These are phyloP conservation scores for Aspergillus texensis DNA, from an alignment of 2,329 filamentous ascomycete genomes.

Conservation along the genomic window DNA sequence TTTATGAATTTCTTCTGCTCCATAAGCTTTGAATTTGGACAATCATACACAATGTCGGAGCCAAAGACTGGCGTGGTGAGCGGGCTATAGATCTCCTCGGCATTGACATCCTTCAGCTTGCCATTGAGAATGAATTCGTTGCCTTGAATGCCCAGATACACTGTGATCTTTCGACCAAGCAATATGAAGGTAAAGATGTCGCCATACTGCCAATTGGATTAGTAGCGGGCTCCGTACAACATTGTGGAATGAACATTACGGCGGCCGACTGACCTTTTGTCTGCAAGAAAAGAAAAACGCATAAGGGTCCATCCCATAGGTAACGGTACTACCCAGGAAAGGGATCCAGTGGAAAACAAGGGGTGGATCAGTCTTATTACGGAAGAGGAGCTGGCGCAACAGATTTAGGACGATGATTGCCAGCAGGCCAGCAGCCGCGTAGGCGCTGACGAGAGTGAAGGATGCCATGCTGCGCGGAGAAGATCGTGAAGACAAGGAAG, in stretches of 20 bases:
- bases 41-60: constrained; percentile 85
- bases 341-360: constrained; percentile 81
- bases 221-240: constrained; percentile 6
- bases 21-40: constrained; percentile 89
- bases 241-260: neutral
- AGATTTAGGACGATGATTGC: constrained; percentile 18
- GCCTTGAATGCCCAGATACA: constrained; percentile 77
- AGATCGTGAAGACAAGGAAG: neutral
- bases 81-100: constrained; percentile 85
- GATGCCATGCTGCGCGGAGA: constrained; percentile 19
- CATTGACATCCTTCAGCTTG: constrained; percentile 85
- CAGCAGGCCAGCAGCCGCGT: constrained; percentile 15
- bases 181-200: constrained; percentile 90
- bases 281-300: constrained; percentile 75
- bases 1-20: constrained; percentile 88
- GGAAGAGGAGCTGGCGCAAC: constrained; percentile 21
- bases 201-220: constrained; percentile 64
- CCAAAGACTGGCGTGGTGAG: constrained; percentile 75
- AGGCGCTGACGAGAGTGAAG: constrained; percentile 13
- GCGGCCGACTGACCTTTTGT: constrained; percentile 63
- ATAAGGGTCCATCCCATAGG: constrained; percentile 64
- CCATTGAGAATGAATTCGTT: constrained; percentile 95
- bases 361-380: constrained; percentile 68
- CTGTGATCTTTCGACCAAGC: constrained; percentile 84
- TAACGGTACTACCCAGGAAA: constrained; percentile 47